Evolutionary conservation across 495 filamentous ascomycete species (phyloP), one percentile per base, ranked within the genome.

Genomic region (Neurospora sp.): DNA sequence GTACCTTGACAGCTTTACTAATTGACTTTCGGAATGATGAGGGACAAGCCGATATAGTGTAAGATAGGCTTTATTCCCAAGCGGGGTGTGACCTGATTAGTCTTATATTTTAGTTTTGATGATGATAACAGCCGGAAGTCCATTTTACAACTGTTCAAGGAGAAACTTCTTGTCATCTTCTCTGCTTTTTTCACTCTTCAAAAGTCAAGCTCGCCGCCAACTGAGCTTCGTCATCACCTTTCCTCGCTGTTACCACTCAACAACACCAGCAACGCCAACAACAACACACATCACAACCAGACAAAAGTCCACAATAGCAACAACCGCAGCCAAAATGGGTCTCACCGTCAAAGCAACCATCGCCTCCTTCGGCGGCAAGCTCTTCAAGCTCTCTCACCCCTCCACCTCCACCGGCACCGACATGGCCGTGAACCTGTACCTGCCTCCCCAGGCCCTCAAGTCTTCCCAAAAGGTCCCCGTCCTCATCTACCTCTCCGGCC

Each of bases 401-500:
- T 92, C 96, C 76, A 84, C 85, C 65, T 86, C 88, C 74, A 92
- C 90, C 40, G 80, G 82, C 70, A 93, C 91, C 77, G 88, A 89
- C 76, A 92, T 95, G 83, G 84, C 86, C 78, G 83, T 96, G 39
- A 87, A 86, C 81, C 84, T 96, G 38, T 92, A 89, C 81, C 85
- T 96, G 1, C 93, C 93, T 14, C 89, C 83, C 0, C 83, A 89
- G 77, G 88, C 84, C 74, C 71, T 82, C 40, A 9, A 76, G 81
- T 72, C 73, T 5, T 70, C 78, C 2, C 27, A 93, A 91, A 77
- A 31, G 27, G 88, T 92, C 14, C 96, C 96, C 38, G 87, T 98
- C 3, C 84, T 99, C n/a, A 89, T 98, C 81, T 99, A 96, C 82
- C 90, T 99, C 74, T 94, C 95, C 18, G 96, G 96, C 38, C 84